Evolutionary conservation across 768 basidiomycete genomes (phyloP), one percentile per base, ranked within the genome.

Genomic region (Paxillus involutus): DNA sequence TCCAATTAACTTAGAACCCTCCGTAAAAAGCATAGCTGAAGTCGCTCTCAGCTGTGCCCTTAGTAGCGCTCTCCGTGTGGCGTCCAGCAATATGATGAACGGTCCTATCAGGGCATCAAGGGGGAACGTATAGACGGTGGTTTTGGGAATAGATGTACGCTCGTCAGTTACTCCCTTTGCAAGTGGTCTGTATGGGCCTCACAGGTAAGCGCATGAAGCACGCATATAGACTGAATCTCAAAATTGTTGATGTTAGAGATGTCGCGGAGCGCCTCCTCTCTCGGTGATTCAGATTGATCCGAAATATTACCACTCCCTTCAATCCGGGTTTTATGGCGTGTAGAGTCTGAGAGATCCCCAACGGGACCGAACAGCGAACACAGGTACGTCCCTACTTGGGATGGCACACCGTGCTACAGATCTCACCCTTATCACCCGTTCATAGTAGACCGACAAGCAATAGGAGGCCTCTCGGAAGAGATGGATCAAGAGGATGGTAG

Each of bases 31-130:
- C 77, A n/a, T n/a, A n/a, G n/a, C n/a, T n/a, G n/a, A n/a, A n/a
- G n/a, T n/a, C n/a, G n/a, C n/a, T n/a, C n/a, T 98, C 45, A 85
- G 81, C 65, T 99, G 98, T 60, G 97, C 95, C 1, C 77, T 79
- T 50, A 96, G 96, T 0, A 97, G 97, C n/a, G 97, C 94, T 1
- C 93, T 98, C 70, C 94, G 94, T 65, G 95, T 99, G 52, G 97
- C 97, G 2, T 97, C 97, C 6, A 97, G 94, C 65, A 97, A 98
- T 71, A 99, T 99, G 97, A 98, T 98, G 94, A 97, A 99, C 68
- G 97, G 96, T 0, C 80, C 95, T 19, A 85, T 99, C 58, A 84
- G 82, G 58, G 84, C 85, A 98, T 99, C 73, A 99, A 99, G 70
- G 78, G 83, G 36, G 80, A 78, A 3, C 76, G 98, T 51, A 91